Conservation (phyloP, 202 grass and related monocot species). For the Bolboschoenoplectus hybrid region DNA sequence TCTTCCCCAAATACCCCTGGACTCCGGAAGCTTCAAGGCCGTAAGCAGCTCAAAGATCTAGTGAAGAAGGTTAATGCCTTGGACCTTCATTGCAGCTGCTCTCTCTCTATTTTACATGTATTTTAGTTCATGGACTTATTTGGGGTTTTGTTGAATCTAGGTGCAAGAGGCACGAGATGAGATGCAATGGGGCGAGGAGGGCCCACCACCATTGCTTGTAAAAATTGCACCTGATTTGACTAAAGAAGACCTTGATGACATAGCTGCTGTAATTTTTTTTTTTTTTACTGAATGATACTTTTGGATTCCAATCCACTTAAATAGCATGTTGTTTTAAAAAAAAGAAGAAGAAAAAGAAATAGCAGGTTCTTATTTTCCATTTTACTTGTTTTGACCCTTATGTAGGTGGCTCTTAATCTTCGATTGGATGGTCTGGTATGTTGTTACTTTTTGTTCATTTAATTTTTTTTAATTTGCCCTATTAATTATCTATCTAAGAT, state of each 20-base stretch:
- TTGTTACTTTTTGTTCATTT: conserved; percentile 5
- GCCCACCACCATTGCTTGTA: conserved; percentile 86
- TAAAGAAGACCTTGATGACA: conserved; percentile 97
- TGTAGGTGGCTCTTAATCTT: conserved; percentile 86
- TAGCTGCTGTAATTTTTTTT: conserved; percentile 65
- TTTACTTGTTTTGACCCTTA: conserved; percentile 31
- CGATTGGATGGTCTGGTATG: conserved; percentile 93
- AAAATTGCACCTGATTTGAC: conserved; percentile 96
- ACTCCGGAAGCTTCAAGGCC: conserved; percentile 84
- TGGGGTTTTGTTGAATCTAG: conserved; percentile 44
- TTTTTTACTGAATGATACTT: conserved; percentile 30
- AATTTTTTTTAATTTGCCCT: neutral
- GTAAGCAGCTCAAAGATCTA: conserved; percentile 92
- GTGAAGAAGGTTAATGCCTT: conserved; percentile 70
- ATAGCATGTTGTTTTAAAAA: conserved; percentile 30
- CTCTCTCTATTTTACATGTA: neutral
- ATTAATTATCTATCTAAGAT: neutral
- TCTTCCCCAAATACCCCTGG: conserved; percentile 99
- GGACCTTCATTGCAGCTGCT: neutral
- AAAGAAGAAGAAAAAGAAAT: neutral
- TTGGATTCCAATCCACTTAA: conserved; percentile 1
- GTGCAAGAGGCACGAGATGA: conserved; percentile 96
- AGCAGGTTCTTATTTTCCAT: conserved; percentile 47
- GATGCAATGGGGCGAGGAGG: conserved; percentile 98
- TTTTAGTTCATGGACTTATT: conserved; percentile 40